Conservation (phyloP, 257 asterid species). For the Solanum verrucosum region DNA sequence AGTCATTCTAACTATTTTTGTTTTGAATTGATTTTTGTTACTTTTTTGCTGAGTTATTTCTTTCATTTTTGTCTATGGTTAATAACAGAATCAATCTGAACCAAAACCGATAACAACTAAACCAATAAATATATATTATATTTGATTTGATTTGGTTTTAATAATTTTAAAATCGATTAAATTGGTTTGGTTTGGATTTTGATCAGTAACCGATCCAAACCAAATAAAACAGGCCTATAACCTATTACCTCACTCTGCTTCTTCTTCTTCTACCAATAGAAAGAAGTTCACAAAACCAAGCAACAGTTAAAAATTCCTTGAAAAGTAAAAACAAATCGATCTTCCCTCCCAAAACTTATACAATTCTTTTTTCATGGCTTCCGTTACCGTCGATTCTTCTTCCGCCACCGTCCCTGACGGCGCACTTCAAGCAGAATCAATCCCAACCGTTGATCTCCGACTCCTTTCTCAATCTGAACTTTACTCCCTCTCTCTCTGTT, state of each 20-base stretch:
- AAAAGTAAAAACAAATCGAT: neutral
- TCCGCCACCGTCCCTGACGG: conserved; percentile 15
- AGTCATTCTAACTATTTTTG: too few species aligned
- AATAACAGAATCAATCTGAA: too few species aligned
- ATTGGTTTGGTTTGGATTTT: too few species aligned
- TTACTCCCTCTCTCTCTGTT: conserved; percentile 54
- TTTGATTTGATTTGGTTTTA: too few species aligned
- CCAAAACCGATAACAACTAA: too few species aligned
- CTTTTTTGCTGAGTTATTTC: too few species aligned
- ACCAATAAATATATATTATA: too few species aligned
- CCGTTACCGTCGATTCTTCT: conserved; percentile 20
- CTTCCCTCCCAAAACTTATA: neutral
- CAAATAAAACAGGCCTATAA: neutral
- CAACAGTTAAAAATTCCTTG: neutral
- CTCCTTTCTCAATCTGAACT: conserved; percentile 73
- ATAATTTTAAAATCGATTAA: too few species aligned
- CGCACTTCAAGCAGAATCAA: conserved; percentile 32
- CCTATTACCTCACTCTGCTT: neutral
- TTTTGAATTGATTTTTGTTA: too few species aligned
- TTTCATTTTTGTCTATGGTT: too few species aligned
- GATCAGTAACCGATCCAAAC: accelerated
- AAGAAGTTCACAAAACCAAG: neutral
- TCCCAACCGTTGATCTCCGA: conserved; percentile 58
- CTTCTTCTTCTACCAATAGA: neutral
- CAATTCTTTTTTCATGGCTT: conserved; percentile 11